Base-by-base conservation (phyloP, 2,329 filamentous ascomycete species). In the Fusarium gaditjirri region DNA sequence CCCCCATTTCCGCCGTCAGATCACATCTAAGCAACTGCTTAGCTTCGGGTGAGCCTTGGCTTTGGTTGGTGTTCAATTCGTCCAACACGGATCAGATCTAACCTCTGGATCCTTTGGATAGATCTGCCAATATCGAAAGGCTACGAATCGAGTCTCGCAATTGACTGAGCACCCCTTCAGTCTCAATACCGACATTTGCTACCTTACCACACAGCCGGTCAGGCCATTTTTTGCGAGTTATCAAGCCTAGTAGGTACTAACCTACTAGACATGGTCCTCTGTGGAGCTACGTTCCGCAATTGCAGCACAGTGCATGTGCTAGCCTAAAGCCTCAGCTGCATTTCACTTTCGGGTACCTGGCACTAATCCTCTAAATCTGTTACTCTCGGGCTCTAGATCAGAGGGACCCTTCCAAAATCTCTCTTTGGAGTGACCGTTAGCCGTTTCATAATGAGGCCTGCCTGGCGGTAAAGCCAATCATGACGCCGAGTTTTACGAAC, bases 341-440 rank as follows among this genome's bases (percentile, higher is more conserved):
- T 59, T 65, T 61, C 66, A 31, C 65, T 56, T 65, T 62, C 68
- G 72, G 72, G 66, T 76, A 73, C 64, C 70, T 76, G 66, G 72
- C 53, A 44, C 74, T 75, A 72, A 44, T 61, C 59, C 23, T 16
- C 21, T 58, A 65, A 47, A 35, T 59, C 16, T 38, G 62, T 21
- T 31, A 53, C 17, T 38, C 47, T 36, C 21, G 27, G 57, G 43
- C 35, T 38, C 38, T 33, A 65, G 21, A 36, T 38, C 19, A 36
- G 23, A n/a, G 23, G 21, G 33, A 25, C 23, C 60, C 61, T 41
- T 53, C 31, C 16, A 56, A 61, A 61, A 25, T 25, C 58, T 54
- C 63, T 36, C 14, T 21, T 74, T 71, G 65, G 44, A 46, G 39
- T 60, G 60, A 43, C 47, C 43, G 61, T 65, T 76, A 41, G 56